These are phyloP conservation scores for Saururus chinensis DNA, from an alignment of 164 flowering plant genomes.

Conservation along the genomic window DNA sequence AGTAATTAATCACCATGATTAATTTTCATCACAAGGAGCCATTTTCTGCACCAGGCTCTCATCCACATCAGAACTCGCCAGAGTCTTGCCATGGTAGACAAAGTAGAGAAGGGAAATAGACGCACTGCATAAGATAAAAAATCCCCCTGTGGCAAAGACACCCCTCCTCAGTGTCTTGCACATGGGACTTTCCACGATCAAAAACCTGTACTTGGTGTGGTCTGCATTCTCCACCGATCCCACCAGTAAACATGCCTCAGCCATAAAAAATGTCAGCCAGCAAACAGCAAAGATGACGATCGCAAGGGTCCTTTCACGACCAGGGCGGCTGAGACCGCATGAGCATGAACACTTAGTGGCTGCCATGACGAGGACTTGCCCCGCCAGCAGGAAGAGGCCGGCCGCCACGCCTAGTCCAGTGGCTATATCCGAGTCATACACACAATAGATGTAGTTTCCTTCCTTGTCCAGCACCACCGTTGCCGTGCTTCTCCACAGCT, in stretches of 20 bases:
- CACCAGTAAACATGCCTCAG: slow-evolving; percentile 74
- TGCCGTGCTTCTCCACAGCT: slow-evolving; percentile 80
- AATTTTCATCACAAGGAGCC: slow-evolving; percentile 20
- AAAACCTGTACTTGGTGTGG: slow-evolving; percentile 63
- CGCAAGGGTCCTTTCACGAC: slow-evolving; percentile 83
- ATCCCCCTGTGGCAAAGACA: slow-evolving; percentile 77
- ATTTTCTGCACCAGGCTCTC: slow-evolving; percentile 38
- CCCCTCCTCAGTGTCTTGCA: slow-evolving; percentile 71
- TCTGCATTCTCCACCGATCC: slow-evolving; percentile 85
- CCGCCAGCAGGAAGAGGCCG: slow-evolving; percentile 52
- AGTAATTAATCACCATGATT: not conserved
- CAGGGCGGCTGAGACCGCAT: slow-evolving; percentile 61
- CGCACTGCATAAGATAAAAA: slow-evolving; percentile 54
- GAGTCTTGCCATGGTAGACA: slow-evolving; percentile 50
- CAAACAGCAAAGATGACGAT: slow-evolving; percentile 62
- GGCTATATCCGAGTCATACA: slow-evolving; percentile 79
- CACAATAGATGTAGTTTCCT: slow-evolving; percentile 40
- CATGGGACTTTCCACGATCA: slow-evolving; percentile 24
- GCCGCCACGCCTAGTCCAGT: slow-evolving; percentile 81
- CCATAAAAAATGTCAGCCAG: slow-evolving; percentile 87
- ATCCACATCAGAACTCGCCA: slow-evolving; percentile 9
- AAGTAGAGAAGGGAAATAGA: slow-evolving; percentile 56
- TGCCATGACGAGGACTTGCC: slow-evolving; percentile 57
- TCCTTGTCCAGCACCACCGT: slow-evolving; percentile 24
- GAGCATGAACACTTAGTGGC: slow-evolving; percentile 90